Evolutionary conservation across 257 asterid genomes (phyloP).

Genomic region (Cinchona pubescens): DNA sequence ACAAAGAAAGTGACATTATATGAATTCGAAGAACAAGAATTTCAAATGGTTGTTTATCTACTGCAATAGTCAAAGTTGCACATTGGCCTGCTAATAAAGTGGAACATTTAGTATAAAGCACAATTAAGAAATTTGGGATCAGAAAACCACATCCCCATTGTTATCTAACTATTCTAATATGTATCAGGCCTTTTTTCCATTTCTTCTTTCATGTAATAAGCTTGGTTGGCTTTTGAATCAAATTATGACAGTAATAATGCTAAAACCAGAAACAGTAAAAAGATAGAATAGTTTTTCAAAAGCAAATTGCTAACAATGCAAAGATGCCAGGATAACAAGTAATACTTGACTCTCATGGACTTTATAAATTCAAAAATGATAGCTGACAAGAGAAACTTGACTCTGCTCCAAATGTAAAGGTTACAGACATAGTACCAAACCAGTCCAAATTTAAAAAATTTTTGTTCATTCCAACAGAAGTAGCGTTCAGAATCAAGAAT

Average conservation of each 20-base stretch:
- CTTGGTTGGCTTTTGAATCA: neutral
- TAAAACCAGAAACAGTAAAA: neutral
- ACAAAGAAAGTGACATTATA: neutral
- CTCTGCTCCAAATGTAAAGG: neutral
- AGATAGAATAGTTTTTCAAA: too few relatives aligned
- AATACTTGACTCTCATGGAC: neutral
- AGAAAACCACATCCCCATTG: neutral
- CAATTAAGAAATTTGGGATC: neutral
- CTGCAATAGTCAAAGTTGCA: neutral
- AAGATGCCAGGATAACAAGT: neutral
- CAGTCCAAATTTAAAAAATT: too few relatives aligned
- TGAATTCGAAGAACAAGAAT: neutral
- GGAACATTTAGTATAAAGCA: slow-evolving; percentile 1
- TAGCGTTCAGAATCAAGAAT: too few relatives aligned
- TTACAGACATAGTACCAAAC: neutral
- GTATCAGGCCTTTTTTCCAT: neutral
- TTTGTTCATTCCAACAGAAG: too few relatives aligned
- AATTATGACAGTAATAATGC: neutral
- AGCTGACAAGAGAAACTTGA: neutral
- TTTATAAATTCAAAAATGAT: neutral
- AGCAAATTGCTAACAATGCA: too few relatives aligned
- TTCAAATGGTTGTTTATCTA: neutral
- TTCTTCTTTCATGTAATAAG: neutral
- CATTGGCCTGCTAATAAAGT: neutral
- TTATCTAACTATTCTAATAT: neutral